A percentile compares a stretch with the other conserved stretches of the same genome.
phyloP scores from a whole-genome alignment of 192 early-diverging fungal genomes.

The Tieghemiomyces parasiticus region DNA sequence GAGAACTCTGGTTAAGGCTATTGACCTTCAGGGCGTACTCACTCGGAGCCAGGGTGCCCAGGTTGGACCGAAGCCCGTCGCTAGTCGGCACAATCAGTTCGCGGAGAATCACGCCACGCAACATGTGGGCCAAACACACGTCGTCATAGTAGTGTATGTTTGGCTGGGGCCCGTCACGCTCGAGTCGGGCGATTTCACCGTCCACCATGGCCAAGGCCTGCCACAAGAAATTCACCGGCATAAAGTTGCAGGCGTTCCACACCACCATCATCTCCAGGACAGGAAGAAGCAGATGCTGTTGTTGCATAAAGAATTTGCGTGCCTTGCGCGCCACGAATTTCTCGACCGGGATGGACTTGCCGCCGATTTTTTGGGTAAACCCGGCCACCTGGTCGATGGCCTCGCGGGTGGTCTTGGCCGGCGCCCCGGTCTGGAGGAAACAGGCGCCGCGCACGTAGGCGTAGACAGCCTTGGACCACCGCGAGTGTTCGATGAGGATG shows the following conservation, averaged over 20 bases:
- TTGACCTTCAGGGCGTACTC: no score
- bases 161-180: slow-evolving; percentile 14
- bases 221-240: slow-evolving; percentile 32
- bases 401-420: slow-evolving; percentile 29
- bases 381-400: slow-evolving; percentile 53
- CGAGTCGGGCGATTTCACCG: slow-evolving; percentile 26
- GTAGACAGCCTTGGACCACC: slow-evolving; percentile 77
- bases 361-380: slow-evolving; percentile 62
- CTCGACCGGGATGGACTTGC: slow-evolving; percentile 74
- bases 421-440: slow-evolving; percentile 22
- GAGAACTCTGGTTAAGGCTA: no score
- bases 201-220: slow-evolving; percentile 28
- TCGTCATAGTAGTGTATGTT: slow-evolving; percentile 47
- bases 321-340: slow-evolving; percentile 78
- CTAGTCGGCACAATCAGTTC: no score
- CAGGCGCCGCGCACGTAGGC: slow-evolving; percentile 53
- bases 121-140: slow-evolving; percentile 50
- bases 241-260: slow-evolving; percentile 58
- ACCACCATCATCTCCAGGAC: slow-evolving; percentile 61
- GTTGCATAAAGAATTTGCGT: slow-evolving; percentile 52
- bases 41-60: no score
- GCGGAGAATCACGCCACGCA: slow-evolving; percentile 46
- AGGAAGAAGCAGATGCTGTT: slow-evolving; percentile 51
- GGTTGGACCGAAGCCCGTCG: no score
- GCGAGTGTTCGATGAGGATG: slow-evolving; percentile 55